These are phyloP conservation scores for Apiospora phragmitis DNA, from an alignment of 2,329 filamentous ascomycete species.

Conservation along the genomic window DNA sequence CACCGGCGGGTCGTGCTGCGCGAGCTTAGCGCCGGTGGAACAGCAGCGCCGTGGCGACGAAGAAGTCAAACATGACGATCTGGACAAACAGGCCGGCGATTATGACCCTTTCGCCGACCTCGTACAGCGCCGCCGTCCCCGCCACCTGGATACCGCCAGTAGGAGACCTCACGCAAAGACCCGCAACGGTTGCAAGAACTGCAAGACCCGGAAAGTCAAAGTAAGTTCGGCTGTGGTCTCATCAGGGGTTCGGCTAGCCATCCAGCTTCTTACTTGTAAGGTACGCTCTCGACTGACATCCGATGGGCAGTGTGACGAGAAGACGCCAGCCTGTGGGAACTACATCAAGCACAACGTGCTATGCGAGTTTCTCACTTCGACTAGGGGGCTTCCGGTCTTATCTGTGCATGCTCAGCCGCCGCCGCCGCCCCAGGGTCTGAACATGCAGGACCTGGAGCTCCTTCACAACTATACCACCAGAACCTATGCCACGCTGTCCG, in stretches of 20 bases:
- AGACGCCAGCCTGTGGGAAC: conserved; percentile 19
- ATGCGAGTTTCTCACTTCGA: conserved; percentile 17
- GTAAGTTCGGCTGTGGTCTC: neutral
- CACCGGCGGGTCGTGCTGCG: neutral
- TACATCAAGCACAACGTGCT: conserved; percentile 19
- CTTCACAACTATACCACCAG: conserved; percentile 40
- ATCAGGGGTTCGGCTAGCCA: too few relatives aligned
- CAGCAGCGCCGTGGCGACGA: conserved; percentile 41
- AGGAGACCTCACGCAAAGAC: conserved; percentile 11
- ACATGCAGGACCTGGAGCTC: conserved; percentile 32
- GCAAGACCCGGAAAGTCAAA: conserved; percentile 20
- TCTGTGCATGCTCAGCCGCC: neutral
- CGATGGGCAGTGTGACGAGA: conserved; percentile 20
- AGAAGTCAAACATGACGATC: conserved; percentile 50
- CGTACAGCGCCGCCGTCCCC: conserved; percentile 19
- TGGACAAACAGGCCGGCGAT: conserved; percentile 51
- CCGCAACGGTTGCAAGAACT: conserved; percentile 16
- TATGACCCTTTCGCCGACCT: conserved; percentile 44
- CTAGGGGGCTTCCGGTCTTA: neutral
- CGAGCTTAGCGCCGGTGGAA: conserved; percentile 36
- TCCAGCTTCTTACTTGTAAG: too few relatives aligned
- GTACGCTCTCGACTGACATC: neutral
- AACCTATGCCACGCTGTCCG: conserved; percentile 35
- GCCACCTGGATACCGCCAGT: conserved; percentile 18
- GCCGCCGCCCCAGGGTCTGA: too few relatives aligned